These are phyloP conservation scores for Exophiala aquamarina DNA, from an alignment of 2,329 filamentous ascomycete genomes.

Conservation along the genomic window DNA sequence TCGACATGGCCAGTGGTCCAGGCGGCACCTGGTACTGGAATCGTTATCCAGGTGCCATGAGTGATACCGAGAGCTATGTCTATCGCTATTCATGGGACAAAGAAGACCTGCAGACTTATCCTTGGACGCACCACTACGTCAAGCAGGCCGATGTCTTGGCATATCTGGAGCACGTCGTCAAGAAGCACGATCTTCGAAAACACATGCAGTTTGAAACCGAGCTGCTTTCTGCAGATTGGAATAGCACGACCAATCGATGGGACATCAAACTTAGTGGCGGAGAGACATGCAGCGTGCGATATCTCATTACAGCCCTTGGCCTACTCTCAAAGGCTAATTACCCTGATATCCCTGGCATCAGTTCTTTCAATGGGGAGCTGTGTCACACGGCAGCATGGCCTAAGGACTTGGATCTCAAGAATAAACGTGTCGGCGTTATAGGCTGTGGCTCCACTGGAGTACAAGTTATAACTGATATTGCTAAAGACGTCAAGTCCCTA, in stretches of 20 bases:
- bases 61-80: conserved; percentile 15
- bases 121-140: conserved; percentile 22
- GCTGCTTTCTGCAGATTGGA: conserved; percentile 33
- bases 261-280: conserved; percentile 30
- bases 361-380: conserved; percentile 57
- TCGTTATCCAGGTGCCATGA: conserved; percentile 38
- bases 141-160: conserved; percentile 38
- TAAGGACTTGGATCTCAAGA: conserved; percentile 50
- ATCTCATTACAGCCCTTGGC: conserved; percentile 48
- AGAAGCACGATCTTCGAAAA: conserved; percentile 45
- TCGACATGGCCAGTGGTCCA: conserved; percentile 51
- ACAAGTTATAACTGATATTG: conserved; percentile 62
- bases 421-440: conserved; percentile 61
- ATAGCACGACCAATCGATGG: conserved; percentile 18
- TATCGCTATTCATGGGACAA: conserved; percentile 13
- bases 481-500: conserved; percentile 44
- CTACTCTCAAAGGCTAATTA: conserved; percentile 60
- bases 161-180: conserved; percentile 51
- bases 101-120: conserved; percentile 18
- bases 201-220: conserved; percentile 46
- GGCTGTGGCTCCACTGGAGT: conserved; percentile 61
- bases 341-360: conserved; percentile 59
- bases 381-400: conserved; percentile 64
- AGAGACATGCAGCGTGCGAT: conserved; percentile 32
- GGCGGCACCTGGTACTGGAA: conserved; percentile 38